A percentile compares a stretch with the other conserved stretches of the same genome.
These are phyloP conservation scores for Carex littledalei DNA, from an alignment of 176 grass and related monocot genomes.

Conservation along the genomic window DNA sequence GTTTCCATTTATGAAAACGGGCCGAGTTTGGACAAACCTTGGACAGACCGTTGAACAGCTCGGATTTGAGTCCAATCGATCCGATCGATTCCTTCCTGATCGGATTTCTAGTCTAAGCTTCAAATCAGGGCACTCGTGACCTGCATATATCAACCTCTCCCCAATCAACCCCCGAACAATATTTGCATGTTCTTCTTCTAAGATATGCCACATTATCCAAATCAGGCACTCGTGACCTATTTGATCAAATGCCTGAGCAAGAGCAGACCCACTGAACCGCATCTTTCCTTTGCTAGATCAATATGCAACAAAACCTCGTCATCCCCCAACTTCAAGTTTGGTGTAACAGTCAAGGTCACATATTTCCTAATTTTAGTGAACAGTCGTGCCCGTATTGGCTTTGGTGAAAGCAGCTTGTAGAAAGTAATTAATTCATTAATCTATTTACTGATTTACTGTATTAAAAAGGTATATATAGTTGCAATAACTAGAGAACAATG, in stretches of 20 bases:
- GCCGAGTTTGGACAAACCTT: too few relatives aligned
- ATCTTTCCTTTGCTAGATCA: constrained; percentile 64
- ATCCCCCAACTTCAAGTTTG: constrained; percentile 72
- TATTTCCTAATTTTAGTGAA: not conserved
- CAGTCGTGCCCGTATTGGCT: constrained; percentile 19
- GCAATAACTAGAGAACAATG: too few relatives aligned
- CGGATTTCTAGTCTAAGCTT: too few relatives aligned
- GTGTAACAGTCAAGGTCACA: constrained; percentile 83
- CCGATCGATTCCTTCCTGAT: too few relatives aligned
- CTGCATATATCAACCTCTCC: constrained; percentile 57
- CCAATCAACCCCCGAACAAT: constrained; percentile 58
- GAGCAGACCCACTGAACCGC: constrained; percentile 65
- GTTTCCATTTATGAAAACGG: too few relatives aligned
- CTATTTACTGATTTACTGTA: not conserved
- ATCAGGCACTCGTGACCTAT: constrained; percentile 76
- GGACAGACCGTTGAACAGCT: too few relatives aligned
- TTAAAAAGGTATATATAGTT: too few relatives aligned
- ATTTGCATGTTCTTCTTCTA: constrained; percentile 48
- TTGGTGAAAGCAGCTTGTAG: constrained; percentile 28
- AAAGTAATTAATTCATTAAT: constrained; percentile 15
- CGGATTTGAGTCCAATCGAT: too few relatives aligned
- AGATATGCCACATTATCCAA: constrained; percentile 76
- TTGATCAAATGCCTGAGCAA: constrained; percentile 88
- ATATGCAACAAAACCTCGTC: constrained; percentile 45
- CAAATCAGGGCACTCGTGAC: constrained; percentile 35